Base-by-base conservation (phyloP, 352 stramenopile genomes). In the Globisporangium solare region DNA sequence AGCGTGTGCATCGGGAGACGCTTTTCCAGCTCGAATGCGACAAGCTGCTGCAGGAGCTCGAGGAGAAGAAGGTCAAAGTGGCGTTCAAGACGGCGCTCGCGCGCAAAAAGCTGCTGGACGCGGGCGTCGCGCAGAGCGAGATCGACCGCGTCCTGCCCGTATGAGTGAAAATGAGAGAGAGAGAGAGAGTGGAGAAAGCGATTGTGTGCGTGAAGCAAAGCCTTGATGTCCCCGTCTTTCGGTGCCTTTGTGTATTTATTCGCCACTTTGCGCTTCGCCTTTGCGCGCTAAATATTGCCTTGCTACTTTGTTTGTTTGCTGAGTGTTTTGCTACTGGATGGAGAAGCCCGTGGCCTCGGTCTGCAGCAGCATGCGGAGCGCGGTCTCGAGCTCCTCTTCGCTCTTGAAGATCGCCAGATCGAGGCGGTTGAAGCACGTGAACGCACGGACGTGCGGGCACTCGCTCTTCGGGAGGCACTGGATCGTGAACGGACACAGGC, bases 311-410 rank as follows among this genome's bases (percentile, higher is more conserved):
- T n/a, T n/a, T n/a, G n/a, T n/a, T n/a, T n/a, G n/a, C n/a, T n/a
- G n/a, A n/a, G n/a, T 20, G 39, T 39, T 31, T 59, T 21, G 7
- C 27, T 45, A 97, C 49, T 97, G 87, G 49, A 97, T 95, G 37
- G 86, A 88, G 54, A 97, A 97, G 18, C 91, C 89, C 12, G 87
- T 96, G 49, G 85, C 70, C 53, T 95, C 88, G 74, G 95, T 95
- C 45, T 89, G 85, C 24, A 97, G 86, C 14, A 90, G 76, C 53
- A 97, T 73, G 40, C 79, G 82, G 13, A 98, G 71, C 42, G 92
- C 93, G 56, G 95, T 72, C 46, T 92, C 68, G 5, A 98, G 58
- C 42, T 97, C 86, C 43, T 81, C 68, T 64, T 92, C 91, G 7
- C 57, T 79, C 15, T 82, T 76, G 65, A 96, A 97, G n/a, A 96